Base-by-base conservation (phyloP, 129 eudicot genomes). In the Oenanthe sinensis region DNA sequence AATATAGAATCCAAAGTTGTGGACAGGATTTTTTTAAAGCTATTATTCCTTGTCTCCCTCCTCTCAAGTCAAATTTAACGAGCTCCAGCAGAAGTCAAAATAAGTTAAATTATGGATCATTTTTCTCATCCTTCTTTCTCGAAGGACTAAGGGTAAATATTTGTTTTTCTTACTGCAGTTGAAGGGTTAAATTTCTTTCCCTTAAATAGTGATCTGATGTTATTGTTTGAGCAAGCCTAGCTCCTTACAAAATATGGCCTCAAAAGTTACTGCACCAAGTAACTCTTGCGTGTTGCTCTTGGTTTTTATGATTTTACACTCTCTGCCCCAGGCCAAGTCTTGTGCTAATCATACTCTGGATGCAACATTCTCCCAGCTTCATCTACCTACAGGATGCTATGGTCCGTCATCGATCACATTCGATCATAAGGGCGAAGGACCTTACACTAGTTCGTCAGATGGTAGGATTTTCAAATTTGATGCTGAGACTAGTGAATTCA, bases 391-490 rank as follows among this genome's bases (percentile, higher is more conserved):
- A 6, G 78, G 50, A 52, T 8, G 71, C 11, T 37, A 2, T 17
- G 85, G 85, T 6, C 80, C 81, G 5, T 76, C 60, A 33, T n/a
- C 81, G 1, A 22, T 30, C 8, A 69, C 81, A 4, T 82, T 82
- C 33, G 81, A 77, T 6, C 42, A 68, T 1, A 37, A 13, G 8
- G 75, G 80, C 12, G 81, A 67, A 15, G 81, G 78, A 2, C 85
- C 77, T n/a, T 82, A 77, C 81, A 46, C 76, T 11, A 81, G 85
- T 20, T 28, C 78, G 0, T 28, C 19, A 1, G 81, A 82, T 55
- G 81, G 85, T 58, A 37, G 85, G 14, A 82, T 82, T n/a, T 36
- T 82, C 70, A 82, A 82, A 52, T 77, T 20, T 40, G 54, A 82
- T 24, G 71, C 30, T 15, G 45, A 20, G 0, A 39, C 47, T 4